These are phyloP conservation scores for Patellifolia procumbens DNA, from an alignment of 179 eudicot species.

Conservation along the genomic window DNA sequence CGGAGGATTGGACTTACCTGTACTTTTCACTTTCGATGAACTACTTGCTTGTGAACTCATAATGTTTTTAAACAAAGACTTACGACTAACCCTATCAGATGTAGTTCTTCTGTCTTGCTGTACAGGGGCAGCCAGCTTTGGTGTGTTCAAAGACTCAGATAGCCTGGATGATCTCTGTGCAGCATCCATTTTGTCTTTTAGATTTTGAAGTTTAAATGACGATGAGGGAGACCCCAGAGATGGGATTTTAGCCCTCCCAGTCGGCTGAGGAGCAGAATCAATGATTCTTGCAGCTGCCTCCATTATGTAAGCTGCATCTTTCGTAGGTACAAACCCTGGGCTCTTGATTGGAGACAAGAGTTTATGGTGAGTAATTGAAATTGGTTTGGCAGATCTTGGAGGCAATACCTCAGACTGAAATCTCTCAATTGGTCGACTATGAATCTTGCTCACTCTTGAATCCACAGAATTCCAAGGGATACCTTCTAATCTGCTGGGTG, in stretches of 20 bases:
- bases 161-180: conserved; percentile 44
- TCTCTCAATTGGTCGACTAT: conserved; percentile 68
- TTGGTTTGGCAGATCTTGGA: conserved; percentile 80
- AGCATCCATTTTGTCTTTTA: conserved; percentile 64
- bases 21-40: conserved; percentile 47
- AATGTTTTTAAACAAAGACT: conserved; percentile 42
- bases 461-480: conserved; percentile 50
- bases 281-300: conserved; percentile 83
- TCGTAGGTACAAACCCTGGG: conserved; percentile 77
- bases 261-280: conserved; percentile 58
- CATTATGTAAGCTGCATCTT: conserved; percentile 69
- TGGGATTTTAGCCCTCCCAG: conserved; percentile 41
- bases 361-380: conserved; percentile 70
- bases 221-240: conserved; percentile 63
- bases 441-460: conserved; percentile 46
- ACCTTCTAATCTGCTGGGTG: conserved; percentile 45
- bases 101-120: conserved; percentile 40
- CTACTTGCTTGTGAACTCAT: conserved; percentile 40
- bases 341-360: conserved; percentile 87
- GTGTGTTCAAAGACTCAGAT: conserved; percentile 45
- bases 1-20: conserved; percentile 52
- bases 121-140: conserved; percentile 37
- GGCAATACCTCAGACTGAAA: conserved; percentile 87
- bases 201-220: conserved; percentile 64
- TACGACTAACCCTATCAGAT: conserved; percentile 41